Evolutionary conservation across 2,329 filamentous ascomycete genomes (phyloP), one percentile per base, ranked within the genome.

Genomic region (Rhinocladiella mackenziei): DNA sequence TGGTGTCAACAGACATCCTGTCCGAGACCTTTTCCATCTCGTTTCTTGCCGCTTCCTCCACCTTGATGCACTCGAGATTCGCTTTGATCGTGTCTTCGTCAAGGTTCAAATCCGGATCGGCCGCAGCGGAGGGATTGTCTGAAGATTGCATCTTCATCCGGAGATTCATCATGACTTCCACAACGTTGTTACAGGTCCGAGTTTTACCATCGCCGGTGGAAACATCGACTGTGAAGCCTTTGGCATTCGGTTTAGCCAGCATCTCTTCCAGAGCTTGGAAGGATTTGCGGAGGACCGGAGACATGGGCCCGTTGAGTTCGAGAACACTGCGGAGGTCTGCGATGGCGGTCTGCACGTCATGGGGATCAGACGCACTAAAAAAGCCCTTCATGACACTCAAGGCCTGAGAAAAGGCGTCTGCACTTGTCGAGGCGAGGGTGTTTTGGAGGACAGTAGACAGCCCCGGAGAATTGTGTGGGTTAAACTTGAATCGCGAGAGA

Each of bases 251-350:
- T 22, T 45, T 46, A 8, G 47, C 33, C 11, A 53, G 41, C 44
- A 55, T 51, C n/a, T 51, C 50, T 44, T 53, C 44, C 3, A 55
- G 48, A 19, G 53, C 44, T n/a, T 48, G 37, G 23, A 53, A 53
- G 13, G 44, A 51, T 28, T 55, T 51, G 38, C 49, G 39, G 18
- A 53, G 45, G 30, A 47, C 45, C 4, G 50, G 45, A 30, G 34
- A 42, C 50, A 53, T 49, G 7, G 53, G 53, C n/a, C 50, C 50
- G 26, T 44, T 53, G 10, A 55, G 18, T 38, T 53, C 43, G 11
- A 55, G 45, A 13, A 53, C 53, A 18, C 39, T 41, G 14, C 50
- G 50, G 23, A 55, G 40, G 15, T 55, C 53, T n/a, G 48, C 41
- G 20, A 55, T 53, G 15, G 53, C 53, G 14, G 53, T 45, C 23